Evolutionary conservation across 371 early-diverging fungal genomes (phyloP).

Genomic region (Mortierella polycephala): DNA sequence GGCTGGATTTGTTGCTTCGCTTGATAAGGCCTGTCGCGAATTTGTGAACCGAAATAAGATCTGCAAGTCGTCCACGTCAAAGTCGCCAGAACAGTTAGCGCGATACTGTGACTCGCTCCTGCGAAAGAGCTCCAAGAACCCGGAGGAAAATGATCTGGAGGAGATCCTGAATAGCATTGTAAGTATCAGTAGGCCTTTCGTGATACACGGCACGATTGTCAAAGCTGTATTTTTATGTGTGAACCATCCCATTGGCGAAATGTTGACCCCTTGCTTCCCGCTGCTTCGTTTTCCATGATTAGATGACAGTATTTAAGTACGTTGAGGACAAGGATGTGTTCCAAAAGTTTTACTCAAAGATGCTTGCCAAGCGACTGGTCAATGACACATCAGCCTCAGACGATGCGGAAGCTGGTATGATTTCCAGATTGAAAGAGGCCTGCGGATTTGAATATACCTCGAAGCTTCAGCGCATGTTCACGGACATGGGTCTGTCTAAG

Average conservation of each 20-base stretch:
- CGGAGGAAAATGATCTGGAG: conserved; percentile 88
- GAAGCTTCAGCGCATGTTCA: conserved; percentile 93
- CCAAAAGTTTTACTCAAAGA: conserved; percentile 92
- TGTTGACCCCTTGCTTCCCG: not conserved
- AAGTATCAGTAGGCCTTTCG: conserved; percentile 37
- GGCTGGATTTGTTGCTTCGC: conserved; percentile 90
- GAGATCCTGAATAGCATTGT: conserved; percentile 86
- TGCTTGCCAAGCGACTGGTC: conserved; percentile 90
- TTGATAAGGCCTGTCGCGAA: conserved; percentile 93
- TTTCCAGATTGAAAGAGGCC: conserved; percentile 86
- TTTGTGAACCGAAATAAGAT: conserved; percentile 92
- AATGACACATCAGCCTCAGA: conserved; percentile 81
- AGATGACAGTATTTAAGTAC: conserved; percentile 85
- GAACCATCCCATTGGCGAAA: not conserved
- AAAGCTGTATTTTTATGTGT: not conserved
- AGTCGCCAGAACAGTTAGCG: conserved; percentile 89
- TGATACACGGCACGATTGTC: not conserved
- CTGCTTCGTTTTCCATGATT: not conserved
- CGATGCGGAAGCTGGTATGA: conserved; percentile 89
- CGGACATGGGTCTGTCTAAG: conserved; percentile 87
- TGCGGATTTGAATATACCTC: conserved; percentile 94
- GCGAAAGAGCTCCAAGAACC: conserved; percentile 84
- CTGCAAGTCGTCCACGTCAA: conserved; percentile 75
- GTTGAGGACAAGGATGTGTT: conserved; percentile 96
- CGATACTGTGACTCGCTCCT: conserved; percentile 87